Percentiles rank a stretch among this genome's conserved stretches.
Conservation (phyloP, 2,329 filamentous ascomycete species). For the Talaromyces rugulosus region DNA sequence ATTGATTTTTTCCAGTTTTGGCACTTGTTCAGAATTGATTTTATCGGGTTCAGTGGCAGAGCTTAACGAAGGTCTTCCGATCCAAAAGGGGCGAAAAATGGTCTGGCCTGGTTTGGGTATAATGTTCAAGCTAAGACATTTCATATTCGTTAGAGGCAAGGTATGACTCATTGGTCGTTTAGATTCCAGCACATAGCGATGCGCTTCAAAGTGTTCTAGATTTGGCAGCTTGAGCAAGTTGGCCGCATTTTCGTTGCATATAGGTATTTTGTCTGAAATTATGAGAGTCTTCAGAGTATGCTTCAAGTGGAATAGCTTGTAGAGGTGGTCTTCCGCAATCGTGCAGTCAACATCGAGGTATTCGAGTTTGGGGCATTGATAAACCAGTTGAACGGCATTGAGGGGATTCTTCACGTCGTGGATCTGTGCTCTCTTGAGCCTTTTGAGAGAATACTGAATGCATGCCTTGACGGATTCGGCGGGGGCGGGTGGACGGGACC, state of each 20-base stretch:
- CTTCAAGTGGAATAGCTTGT: constrained; percentile 1
- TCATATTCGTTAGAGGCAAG: constrained; percentile 2
- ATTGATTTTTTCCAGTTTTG: constrained; percentile 7
- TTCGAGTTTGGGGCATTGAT: constrained; percentile 7
- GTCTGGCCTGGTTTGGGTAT: neutral
- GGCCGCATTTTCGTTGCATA: neutral
- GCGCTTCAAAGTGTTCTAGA: constrained; percentile 15
- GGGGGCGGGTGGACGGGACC: neutral
- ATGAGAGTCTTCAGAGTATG: constrained; percentile 16
- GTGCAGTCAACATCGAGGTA: constrained; percentile 3
- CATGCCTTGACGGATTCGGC: constrained; percentile 2
- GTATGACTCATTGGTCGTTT: neutral
- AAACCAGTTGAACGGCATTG: constrained; percentile 4
- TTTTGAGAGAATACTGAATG: constrained; percentile 5
- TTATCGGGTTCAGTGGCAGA: neutral
- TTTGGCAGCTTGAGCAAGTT: constrained; percentile 22
- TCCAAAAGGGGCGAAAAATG: neutral
- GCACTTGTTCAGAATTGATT: neutral
- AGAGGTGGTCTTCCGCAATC: constrained; percentile 3
- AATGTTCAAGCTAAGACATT: neutral
- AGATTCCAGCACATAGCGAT: neutral
- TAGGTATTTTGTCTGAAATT: constrained; percentile 20
- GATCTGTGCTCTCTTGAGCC: constrained; percentile 5
- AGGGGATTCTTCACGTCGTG: constrained; percentile 5
- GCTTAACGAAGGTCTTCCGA: neutral